Base-by-base conservation (phyloP, 352 stramenopile genomes). In the Globisporangium okanoganense region DNA sequence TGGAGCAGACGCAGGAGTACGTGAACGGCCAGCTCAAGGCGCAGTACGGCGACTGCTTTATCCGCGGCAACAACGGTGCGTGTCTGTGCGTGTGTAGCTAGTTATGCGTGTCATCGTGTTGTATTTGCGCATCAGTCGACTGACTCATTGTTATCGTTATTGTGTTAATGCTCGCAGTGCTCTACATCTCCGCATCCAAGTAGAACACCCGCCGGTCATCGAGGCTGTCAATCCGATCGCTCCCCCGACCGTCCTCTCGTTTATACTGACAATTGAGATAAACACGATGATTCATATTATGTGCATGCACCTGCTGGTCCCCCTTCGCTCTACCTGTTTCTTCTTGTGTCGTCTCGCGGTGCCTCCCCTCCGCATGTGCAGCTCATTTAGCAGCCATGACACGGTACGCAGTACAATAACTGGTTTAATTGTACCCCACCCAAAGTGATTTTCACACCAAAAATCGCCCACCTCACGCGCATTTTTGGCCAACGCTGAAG, bases 1-100 rank as follows among this genome's bases (percentile, higher is more conserved):
- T 99, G 96, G 98, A 99, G 78, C 97, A 99, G 79, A 99, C 97
- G 56, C 97, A 99, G 69, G 98, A 99, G 79, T 99, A 98, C 77
- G 87, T 98, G 38, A 98, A 99, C 81, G 98, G 97, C 10, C 95
- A 99, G 76, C 87, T 99, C 57, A 99, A 99, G 76, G 88, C 92
- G 27, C 98, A 99, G 71, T 99, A 99, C 82, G 97, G 97, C 55
- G 98, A 99, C 79, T 99, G 97, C 82, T 99, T 99, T 70, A 99
- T 99, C 76, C 96, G 98, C 56, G 98, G 98, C 38, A 99, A 99
- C 82, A 99, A 99, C 84, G 97, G 88, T 97, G 52, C 48, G 78
- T 70, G 3, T 60, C 18, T 58, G 9, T 40, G 59, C 12, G 14
- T 51, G 29, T 38, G 5, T 22, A 0, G n/a, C n/a, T 49, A 5